Base-by-base conservation (phyloP, 2,329 filamentous ascomycete genomes). In the Westerdykella ornata region DNA sequence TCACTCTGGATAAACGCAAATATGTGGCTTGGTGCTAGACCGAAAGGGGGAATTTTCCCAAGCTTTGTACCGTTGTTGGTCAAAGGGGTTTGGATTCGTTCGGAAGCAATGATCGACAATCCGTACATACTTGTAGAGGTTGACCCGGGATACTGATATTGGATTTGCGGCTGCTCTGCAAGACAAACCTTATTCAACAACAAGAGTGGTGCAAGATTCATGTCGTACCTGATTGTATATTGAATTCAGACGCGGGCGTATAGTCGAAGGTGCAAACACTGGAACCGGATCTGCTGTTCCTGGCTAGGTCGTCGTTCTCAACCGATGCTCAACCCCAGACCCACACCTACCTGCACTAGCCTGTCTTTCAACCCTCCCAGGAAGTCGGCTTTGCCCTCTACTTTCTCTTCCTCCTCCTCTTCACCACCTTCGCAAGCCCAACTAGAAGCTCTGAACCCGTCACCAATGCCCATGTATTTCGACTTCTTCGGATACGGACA, bases 401-500 rank as follows among this genome's bases (percentile, higher is more conserved):
- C 7, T 13, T 6, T 12, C 33, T 40, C 36, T 11, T 41, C 38
- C 7, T 42, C 31, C 36, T 33, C 33, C 2, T 43, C 43, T 4
- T 42, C 43, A 17, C 19, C 39, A 9, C 45, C 43, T 13, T 43
- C 45, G 18, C 45, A 48, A 13, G 30, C 37, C 45, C 45, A 48
- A 26, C 43, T 48, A 3, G 36, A 38, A 31, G 38, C 43, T 37
- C 53, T 44, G 4, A 49, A 48, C 15, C 46, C 32, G 34, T 54
- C 49, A 4, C 47, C 45, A 22, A 47, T 36, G 2, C 46, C 46
- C 41, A 53, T 49, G 22, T 50, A 51, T 30, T 47, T 52, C 5
- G 43, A 33, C 35, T 43, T 49, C 11, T 45, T 49, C 4, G 56
- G 56, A 37, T 44, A 59, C 1, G 45, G 45, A 38, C 56, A 59